phyloP scores from a whole-genome alignment of 257 asterid species.

The Petrea volubilis region DNA sequence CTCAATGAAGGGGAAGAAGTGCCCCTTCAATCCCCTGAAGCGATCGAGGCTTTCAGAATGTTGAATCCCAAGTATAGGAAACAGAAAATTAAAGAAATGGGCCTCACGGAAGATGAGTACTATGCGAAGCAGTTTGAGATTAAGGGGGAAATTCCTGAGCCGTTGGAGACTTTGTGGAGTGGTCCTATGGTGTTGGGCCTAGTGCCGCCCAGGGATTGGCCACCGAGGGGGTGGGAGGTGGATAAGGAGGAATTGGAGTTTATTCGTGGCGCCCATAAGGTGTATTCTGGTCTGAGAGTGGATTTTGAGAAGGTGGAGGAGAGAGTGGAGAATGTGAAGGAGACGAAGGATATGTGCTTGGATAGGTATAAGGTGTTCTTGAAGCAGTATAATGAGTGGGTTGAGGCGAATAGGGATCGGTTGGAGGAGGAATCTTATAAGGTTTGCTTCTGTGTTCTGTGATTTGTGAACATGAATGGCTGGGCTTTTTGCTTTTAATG shows the following conservation, averaged over 20 bases:
- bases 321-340: slow-evolving; percentile 41
- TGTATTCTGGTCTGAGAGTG: slow-evolving; percentile 47
- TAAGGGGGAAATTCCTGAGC: slow-evolving; percentile 82
- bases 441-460: slow-evolving; percentile 46
- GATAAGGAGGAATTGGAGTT: slow-evolving; percentile 82
- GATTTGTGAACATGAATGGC: neutral
- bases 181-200: slow-evolving; percentile 78
- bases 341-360: slow-evolving; percentile 51
- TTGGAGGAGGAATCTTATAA: slow-evolving; percentile 83
- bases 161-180: slow-evolving; percentile 66
- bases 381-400: slow-evolving; percentile 94
- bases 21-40: slow-evolving; percentile 78
- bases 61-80: slow-evolving; percentile 67
- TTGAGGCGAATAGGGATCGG: slow-evolving; percentile 66
- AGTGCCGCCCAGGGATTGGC: slow-evolving; percentile 96
- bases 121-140: slow-evolving; percentile 89
- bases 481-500: slow-evolving; percentile 1
- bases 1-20: slow-evolving; percentile 97
- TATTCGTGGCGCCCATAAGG: slow-evolving; percentile 79
- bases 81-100: slow-evolving; percentile 71
- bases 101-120: slow-evolving; percentile 81
- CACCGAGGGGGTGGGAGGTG: slow-evolving; percentile 92
- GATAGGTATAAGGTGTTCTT: slow-evolving; percentile 82
- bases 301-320: slow-evolving; percentile 69
- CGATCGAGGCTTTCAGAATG: slow-evolving; percentile 85